These are phyloP conservation scores for Sporothrix humicola DNA, from an alignment of 2,329 filamentous ascomycete species.

Conservation along the genomic window DNA sequence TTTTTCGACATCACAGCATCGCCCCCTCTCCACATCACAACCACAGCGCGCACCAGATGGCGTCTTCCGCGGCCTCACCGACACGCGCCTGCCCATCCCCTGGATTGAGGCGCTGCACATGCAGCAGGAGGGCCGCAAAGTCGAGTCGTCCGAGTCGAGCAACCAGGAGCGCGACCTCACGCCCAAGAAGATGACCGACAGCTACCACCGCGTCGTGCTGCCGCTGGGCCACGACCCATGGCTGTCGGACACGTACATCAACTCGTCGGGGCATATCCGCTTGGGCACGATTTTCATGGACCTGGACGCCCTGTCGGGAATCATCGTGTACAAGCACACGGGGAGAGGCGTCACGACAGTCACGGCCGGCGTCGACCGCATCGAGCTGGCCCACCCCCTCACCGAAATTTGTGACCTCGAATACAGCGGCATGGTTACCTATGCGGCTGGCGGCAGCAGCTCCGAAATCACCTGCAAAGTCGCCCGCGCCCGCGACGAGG, in stretches of 20 bases:
- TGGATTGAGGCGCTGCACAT: constrained; percentile 71
- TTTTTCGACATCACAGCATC: constrained; percentile 39
- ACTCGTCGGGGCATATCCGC: constrained; percentile 74
- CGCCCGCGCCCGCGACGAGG: constrained; percentile 67
- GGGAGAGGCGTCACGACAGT: constrained; percentile 60
- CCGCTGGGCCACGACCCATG: constrained; percentile 76
- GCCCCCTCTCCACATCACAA: constrained; percentile 33
- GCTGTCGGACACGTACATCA: constrained; percentile 78
- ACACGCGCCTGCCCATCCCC: constrained; percentile 54
- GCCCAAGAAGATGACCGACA: constrained; percentile 73
- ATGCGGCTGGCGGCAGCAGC: constrained; percentile 73
- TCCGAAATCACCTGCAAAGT: constrained; percentile 78
- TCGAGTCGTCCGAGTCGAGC: constrained; percentile 39
- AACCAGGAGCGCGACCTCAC: constrained; percentile 59
- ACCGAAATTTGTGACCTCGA: constrained; percentile 80
- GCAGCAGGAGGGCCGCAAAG: constrained; percentile 53
- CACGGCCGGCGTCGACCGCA: constrained; percentile 57
- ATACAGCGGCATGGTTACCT: constrained; percentile 66
- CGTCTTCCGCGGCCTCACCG: constrained; percentile 48
- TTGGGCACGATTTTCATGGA: constrained; percentile 80
- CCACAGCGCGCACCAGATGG: constrained; percentile 43
- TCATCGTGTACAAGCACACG: constrained; percentile 74
- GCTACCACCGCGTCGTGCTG: constrained; percentile 69
- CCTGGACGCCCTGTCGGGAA: constrained; percentile 75
- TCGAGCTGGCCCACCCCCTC: constrained; percentile 69